Conservation (phyloP, 228 moss, liverwort and hornwort genomes). For the Sphagnum magellanicum region DNA sequence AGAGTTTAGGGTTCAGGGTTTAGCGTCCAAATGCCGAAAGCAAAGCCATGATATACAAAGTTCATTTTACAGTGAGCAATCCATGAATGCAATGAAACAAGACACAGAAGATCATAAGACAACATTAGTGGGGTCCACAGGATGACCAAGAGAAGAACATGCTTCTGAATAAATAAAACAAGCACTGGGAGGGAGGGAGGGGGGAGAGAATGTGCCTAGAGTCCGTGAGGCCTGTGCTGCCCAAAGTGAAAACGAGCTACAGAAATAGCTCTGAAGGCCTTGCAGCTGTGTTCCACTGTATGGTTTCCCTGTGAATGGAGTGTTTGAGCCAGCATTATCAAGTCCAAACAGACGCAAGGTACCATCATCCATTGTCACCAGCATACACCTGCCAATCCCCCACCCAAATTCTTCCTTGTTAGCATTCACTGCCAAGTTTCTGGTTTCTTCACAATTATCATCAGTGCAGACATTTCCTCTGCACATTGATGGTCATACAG, state of each 20-base stretch:
- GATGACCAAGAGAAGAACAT: too few relatives aligned
- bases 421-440: not conserved
- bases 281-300: slow-evolving; percentile 70
- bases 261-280: slow-evolving; percentile 81
- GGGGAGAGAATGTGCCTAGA: slow-evolving; percentile 33
- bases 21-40: not conserved
- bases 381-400: slow-evolving; percentile 51
- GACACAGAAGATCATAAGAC: not conserved
- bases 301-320: slow-evolving; percentile 68
- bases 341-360: slow-evolving; percentile 78
- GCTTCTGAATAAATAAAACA: too few relatives aligned
- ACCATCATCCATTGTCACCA: slow-evolving; percentile 94
- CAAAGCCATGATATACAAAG: not conserved
- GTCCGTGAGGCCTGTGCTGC: slow-evolving; percentile 67
- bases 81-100: not conserved
- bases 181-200: not conserved
- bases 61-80: not conserved
- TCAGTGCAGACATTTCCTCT: not conserved
- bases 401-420: not conserved
- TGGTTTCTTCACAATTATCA: not conserved
- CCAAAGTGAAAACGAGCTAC: slow-evolving; percentile 82
- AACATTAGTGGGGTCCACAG: too few relatives aligned
- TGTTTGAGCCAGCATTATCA: slow-evolving; percentile 66
- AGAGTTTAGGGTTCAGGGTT: not conserved
- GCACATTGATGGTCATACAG: not conserved